phyloP scores from a whole-genome alignment of 2,329 filamentous ascomycete genomes.

The Aspergillus brasiliensis region DNA sequence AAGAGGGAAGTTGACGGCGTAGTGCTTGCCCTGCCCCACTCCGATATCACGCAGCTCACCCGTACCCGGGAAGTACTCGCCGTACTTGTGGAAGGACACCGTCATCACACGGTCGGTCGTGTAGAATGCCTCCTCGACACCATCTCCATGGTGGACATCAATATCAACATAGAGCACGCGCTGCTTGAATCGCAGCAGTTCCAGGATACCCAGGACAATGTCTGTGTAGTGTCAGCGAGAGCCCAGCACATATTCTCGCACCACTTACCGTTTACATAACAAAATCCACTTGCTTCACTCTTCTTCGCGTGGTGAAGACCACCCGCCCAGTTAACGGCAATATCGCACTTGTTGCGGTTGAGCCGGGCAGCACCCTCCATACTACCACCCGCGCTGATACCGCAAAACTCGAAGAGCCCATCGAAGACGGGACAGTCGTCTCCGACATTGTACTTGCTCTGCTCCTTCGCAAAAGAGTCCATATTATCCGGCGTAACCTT shows the following conservation, averaged over 20 bases:
- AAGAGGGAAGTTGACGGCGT: conserved; percentile 69
- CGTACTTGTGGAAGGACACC: conserved; percentile 72
- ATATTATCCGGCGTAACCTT: conserved; percentile 99
- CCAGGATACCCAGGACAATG: conserved; percentile 67
- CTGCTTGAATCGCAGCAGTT: conserved; percentile 65
- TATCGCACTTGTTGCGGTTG: conserved; percentile 68
- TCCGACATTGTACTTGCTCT: conserved; percentile 74
- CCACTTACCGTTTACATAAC: conserved; percentile 82
- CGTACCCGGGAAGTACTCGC: conserved; percentile 71
- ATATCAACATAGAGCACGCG: conserved; percentile 69
- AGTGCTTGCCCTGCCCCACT: conserved; percentile 67
- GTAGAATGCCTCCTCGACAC: conserved; percentile 72
- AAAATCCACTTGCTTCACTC: conserved; percentile 92
- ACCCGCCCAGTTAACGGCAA: conserved; percentile 83
- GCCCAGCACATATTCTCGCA: not conserved
- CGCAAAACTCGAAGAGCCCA: conserved; percentile 70
- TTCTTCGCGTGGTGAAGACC: conserved; percentile 97
- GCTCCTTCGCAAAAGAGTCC: conserved; percentile 88
- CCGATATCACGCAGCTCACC: conserved; percentile 70
- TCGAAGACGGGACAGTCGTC: conserved; percentile 68
- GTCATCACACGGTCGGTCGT: conserved; percentile 73
- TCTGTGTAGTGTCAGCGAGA: conserved; percentile 45
- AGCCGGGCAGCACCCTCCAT: conserved; percentile 72
- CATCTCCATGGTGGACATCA: conserved; percentile 68
- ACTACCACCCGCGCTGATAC: conserved; percentile 68